Evolutionary conservation across 169 alveolate genomes (phyloP), one percentile per base, ranked within the genome.

Genomic region (Cryptosporidium ryanae): DNA sequence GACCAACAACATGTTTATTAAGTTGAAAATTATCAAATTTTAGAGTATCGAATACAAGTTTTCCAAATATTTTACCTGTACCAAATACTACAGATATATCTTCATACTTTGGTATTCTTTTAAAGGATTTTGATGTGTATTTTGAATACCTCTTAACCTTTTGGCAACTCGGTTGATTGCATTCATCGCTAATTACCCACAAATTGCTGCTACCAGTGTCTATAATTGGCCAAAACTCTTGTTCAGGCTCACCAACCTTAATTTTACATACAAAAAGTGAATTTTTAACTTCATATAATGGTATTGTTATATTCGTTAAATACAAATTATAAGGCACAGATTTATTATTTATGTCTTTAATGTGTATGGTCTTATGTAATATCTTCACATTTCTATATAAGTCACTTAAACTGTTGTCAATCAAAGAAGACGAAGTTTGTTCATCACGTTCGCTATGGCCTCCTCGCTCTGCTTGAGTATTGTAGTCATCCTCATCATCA

Each of bases 121-220:
- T 8, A 94, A 93, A 25, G 46, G 83, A 21, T 66, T 34, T n/a
- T 94, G 93, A 82, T 89, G 52, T 55, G 82, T 91, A 63, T 90
- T 82, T 31, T 64, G 50, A 25, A 93, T 95, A 48, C 21, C 87
- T 31, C 27, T 61, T 76, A 4, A 55, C 87, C 23, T 91, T 93
- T 82, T 66, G 84, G 68, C 96, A 93, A 12, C 95, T 91, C 6
- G 90, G 63, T 57, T 84, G 92, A 38, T 84, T 90, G 65, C 96
- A 93, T 13, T 82, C 82, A 1, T 90, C 83, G 48, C 96, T 94
- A 34, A 93, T 94, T 0, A 93, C 91, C 96, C 96, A 93, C 25
- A 93, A 52, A 64, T 93, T 93, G 65, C 94, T 93, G 82, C 96
- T 93, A 13, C 96, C 96, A 1, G 96, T 93, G 71, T 93, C 96